A percentile compares a stretch with the other conserved stretches of the same genome.
These are phyloP conservation scores for Monilinia polystroma DNA, from an alignment of 2,329 filamentous ascomycete species.

Conservation along the genomic window DNA sequence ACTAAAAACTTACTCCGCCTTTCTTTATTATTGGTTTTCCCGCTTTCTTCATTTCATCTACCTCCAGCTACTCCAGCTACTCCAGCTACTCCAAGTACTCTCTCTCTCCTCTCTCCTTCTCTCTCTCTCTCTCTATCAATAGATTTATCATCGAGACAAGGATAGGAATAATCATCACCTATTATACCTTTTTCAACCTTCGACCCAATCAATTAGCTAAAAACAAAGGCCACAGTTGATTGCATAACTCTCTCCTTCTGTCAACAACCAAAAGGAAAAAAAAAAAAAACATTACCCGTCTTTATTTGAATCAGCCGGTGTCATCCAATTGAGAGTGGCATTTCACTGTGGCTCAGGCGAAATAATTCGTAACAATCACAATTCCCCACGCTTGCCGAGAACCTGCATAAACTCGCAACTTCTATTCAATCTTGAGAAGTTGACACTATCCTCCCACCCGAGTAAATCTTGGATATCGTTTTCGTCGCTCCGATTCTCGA, in stretches of 20 bases:
- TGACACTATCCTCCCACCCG: constrained; percentile 11
- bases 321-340: constrained; percentile 25
- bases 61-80: not conserved
- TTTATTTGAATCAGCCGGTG: constrained; percentile 32
- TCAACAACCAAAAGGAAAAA: constrained; percentile 1
- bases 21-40: not conserved
- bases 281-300: constrained; percentile 10
- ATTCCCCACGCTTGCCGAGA: constrained; percentile 36
- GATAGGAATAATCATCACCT: not conserved
- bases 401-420: constrained; percentile 33
- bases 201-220: too few relatives aligned
- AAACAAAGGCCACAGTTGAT: constrained; percentile 29
- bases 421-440: constrained; percentile 24
- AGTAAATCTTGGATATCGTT: constrained; percentile 22
- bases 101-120: not conserved
- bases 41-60: not conserved
- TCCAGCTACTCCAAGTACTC: not conserved
- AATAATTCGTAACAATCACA: constrained; percentile 19
- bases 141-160: not conserved
- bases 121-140: not conserved
- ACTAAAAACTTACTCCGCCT: not conserved
- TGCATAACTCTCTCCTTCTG: constrained; percentile 18
- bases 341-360: constrained; percentile 26
- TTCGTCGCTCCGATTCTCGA: constrained; percentile 26
- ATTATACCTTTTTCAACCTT: too few relatives aligned